A percentile compares a stretch with the other conserved stretches of the same genome.
Evolutionary conservation across 2,329 filamentous ascomycete species (phyloP).

Genomic region (Escovopsis weberi): DNA sequence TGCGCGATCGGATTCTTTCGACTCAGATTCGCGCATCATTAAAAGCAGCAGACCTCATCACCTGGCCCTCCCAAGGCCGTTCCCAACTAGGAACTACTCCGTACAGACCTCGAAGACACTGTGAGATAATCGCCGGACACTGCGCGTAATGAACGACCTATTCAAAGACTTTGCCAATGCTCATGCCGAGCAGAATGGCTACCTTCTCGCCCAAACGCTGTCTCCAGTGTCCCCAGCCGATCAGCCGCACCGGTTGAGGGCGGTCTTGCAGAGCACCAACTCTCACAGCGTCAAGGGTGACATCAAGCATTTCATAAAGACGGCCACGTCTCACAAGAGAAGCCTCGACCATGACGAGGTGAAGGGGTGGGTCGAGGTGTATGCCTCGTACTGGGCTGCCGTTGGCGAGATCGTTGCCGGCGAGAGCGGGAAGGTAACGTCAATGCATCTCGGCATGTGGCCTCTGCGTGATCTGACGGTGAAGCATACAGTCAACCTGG

Average conservation of each 20-base stretch:
- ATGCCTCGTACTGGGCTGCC: slow-evolving; percentile 71
- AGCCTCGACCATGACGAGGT: slow-evolving; percentile 52
- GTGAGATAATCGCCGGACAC: not conserved
- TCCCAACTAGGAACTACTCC: not conserved
- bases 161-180: slow-evolving; percentile 62
- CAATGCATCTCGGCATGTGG: not conserved
- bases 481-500: slow-evolving; percentile 43
- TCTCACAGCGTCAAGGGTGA: slow-evolving; percentile 50
- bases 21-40: too few species aligned
- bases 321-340: slow-evolving; percentile 36
- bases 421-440: slow-evolving; percentile 19
- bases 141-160: slow-evolving; percentile 51
- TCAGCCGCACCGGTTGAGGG: slow-evolving; percentile 50
- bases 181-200: slow-evolving; percentile 50
- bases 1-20: too few species aligned
- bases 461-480: slow-evolving; percentile 7
- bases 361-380: slow-evolving; percentile 77
- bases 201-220: slow-evolving; percentile 58
- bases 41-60: too few species aligned
- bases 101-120: not conserved
- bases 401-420: slow-evolving; percentile 54
- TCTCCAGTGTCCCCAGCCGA: slow-evolving; percentile 51
- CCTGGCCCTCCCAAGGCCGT: too few species aligned
- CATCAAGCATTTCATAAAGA: slow-evolving; percentile 56
- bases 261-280: slow-evolving; percentile 59